Conservation (phyloP, 2,329 filamentous ascomycete genomes). For the Penicillium freii region DNA sequence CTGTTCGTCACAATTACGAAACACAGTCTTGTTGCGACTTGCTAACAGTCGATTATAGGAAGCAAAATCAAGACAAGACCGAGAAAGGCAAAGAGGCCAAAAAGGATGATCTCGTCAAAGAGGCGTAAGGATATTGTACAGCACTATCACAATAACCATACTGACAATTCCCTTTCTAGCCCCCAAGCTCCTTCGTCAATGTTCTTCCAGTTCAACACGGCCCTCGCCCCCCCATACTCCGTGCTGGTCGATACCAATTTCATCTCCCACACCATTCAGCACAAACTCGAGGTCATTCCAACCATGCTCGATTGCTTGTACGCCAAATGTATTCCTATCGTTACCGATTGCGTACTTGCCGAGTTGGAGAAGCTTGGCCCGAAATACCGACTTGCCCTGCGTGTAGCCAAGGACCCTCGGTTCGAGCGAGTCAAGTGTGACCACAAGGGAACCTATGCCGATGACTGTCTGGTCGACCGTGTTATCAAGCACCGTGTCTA, state of each 20-base stretch:
- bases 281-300: slow-evolving; percentile 82
- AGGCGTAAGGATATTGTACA: slow-evolving; percentile 17
- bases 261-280: slow-evolving; percentile 82
- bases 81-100: slow-evolving; percentile 19
- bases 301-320: slow-evolving; percentile 93
- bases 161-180: slow-evolving; percentile 34
- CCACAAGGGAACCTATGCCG: slow-evolving; percentile 83
- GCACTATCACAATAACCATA: slow-evolving; percentile 6
- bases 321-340: slow-evolving; percentile 84
- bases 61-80: slow-evolving; percentile 20
- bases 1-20: slow-evolving; percentile 44
- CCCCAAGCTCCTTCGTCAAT: slow-evolving; percentile 78
- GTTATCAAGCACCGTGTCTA: slow-evolving; percentile 73
- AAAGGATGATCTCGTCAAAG: slow-evolving; percentile 25
- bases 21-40: not conserved
- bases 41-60: slow-evolving; percentile 13
- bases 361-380: slow-evolving; percentile 86
- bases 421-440: slow-evolving; percentile 85
- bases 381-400: slow-evolving; percentile 81
- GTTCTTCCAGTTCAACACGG: slow-evolving; percentile 87
- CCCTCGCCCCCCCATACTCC: slow-evolving; percentile 77
- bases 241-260: slow-evolving; percentile 88
- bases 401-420: slow-evolving; percentile 83
- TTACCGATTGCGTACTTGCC: slow-evolving; percentile 78
- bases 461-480: slow-evolving; percentile 78